Percentiles rank a stretch among this genome's conserved stretches.
Conservation (phyloP, 768 basidiomycete species). For the Zangia roseola region DNA sequence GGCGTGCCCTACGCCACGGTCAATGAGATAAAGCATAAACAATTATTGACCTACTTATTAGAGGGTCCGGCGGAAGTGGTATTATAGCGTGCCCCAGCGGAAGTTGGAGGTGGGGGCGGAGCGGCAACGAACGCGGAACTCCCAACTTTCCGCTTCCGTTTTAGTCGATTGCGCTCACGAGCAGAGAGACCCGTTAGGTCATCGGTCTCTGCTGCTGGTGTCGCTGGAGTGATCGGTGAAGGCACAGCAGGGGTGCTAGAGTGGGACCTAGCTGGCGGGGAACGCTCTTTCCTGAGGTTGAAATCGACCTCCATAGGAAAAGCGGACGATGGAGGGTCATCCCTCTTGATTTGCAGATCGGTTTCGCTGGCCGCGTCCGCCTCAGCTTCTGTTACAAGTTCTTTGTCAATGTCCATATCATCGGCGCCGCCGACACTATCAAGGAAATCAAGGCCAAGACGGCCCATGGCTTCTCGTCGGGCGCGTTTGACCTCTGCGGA, state of each 20-base stretch:
- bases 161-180: constrained; percentile 89
- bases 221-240: constrained; percentile 46
- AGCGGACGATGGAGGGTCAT: constrained; percentile 33
- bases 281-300: constrained; percentile 39
- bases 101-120: constrained; percentile 57
- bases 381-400: constrained; percentile 61
- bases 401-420: constrained; percentile 85
- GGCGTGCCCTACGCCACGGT: constrained; percentile 54
- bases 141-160: constrained; percentile 90
- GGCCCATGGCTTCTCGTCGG: constrained; percentile 83
- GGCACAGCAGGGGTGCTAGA: constrained; percentile 46
- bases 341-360: constrained; percentile 39
- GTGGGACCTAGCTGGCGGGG: constrained; percentile 41
- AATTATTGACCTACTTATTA: constrained; percentile 47
- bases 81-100: constrained; percentile 58
- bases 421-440: constrained; percentile 68
- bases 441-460: constrained; percentile 85
- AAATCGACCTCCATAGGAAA: constrained; percentile 48
- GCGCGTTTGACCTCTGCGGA: constrained; percentile 83
- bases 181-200: constrained; percentile 71
- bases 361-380: constrained; percentile 44
- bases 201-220: constrained; percentile 36
- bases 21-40: constrained; percentile 1
- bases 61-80: constrained; percentile 55
- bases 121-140: constrained; percentile 80